phyloP scores from a whole-genome alignment of 768 basidiomycete genomes.

The Hygrocybe punicea region DNA sequence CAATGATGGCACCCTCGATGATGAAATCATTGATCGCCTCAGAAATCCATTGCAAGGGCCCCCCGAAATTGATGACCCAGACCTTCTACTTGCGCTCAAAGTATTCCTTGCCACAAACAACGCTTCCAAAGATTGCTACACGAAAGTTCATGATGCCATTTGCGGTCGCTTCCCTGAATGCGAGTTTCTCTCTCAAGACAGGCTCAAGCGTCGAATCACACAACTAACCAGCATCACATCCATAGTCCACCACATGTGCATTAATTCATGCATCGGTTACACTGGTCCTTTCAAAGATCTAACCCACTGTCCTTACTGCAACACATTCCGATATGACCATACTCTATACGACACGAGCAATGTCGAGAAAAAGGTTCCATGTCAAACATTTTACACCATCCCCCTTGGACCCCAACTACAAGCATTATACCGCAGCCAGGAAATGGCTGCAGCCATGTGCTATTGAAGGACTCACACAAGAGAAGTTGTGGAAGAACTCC shows the following conservation, averaged over 20 bases:
- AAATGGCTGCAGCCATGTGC: conserved; percentile 19
- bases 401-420: conserved; percentile 39
- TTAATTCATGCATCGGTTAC: conserved; percentile 35
- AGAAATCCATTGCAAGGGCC: background rate
- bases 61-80: conserved; percentile 12
- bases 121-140: conserved; percentile 32
- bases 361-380: conserved; percentile 14
- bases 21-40: background rate
- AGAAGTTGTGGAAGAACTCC: background rate
- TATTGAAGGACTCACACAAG: conserved; percentile 13
- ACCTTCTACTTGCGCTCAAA: conserved; percentile 30
- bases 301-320: conserved; percentile 28
- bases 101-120: conserved; percentile 28
- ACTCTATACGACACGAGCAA: conserved; percentile 1
- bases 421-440: conserved; percentile 20
- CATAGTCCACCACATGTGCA: conserved; percentile 39
- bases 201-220: conserved; percentile 11
- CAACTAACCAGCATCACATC: conserved; percentile 31
- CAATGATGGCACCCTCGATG: background rate
- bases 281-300: conserved; percentile 32
- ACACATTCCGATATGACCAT: conserved; percentile 21
- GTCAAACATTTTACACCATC: conserved; percentile 32
- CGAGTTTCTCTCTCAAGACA: conserved; percentile 15
- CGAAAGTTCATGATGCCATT: conserved; percentile 17
- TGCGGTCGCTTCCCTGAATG: background rate